Evolutionary conservation across 148 eudicot genomes (phyloP).

Genomic region (Silene conica): DNA sequence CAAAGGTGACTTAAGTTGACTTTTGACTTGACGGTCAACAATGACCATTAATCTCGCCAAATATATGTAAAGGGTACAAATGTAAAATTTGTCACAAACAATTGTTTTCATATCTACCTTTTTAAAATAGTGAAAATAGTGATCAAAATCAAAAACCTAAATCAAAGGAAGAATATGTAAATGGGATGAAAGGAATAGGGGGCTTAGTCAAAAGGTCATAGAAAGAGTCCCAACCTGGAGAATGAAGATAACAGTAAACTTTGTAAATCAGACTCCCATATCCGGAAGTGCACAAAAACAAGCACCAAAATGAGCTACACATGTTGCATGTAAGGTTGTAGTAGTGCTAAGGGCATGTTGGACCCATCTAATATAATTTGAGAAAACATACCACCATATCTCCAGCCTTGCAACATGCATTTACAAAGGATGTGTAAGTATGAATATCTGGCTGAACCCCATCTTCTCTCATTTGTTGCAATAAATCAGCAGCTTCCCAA

Average conservation of each 20-base stretch:
- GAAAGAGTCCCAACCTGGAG: neutral
- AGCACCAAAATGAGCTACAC: constrained; percentile 6
- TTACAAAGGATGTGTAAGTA: constrained; percentile 88
- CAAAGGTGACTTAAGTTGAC: neutral
- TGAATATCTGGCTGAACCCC: constrained; percentile 90
- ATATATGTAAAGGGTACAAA: neutral
- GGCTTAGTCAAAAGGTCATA: neutral
- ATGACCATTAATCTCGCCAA: neutral
- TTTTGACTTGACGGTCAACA: neutral
- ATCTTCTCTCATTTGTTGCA: constrained; percentile 92
- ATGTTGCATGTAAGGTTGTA: neutral
- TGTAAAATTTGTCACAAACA: neutral
- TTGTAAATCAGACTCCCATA: neutral
- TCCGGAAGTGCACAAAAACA: neutral
- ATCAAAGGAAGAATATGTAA: neutral
- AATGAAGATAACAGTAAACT: neutral
- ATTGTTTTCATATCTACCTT: neutral
- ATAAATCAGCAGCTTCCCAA: constrained; percentile 97
- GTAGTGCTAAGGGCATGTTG: neutral
- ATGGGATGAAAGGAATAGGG: neutral
- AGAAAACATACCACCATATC: constrained; percentile 74
- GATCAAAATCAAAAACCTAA: neutral
- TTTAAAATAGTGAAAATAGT: neutral
- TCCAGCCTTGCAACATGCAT: constrained; percentile 98
- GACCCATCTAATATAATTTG: neutral